A percentile compares a stretch with the other conserved stretches of the same genome.
Conservation (phyloP, 768 basidiomycete species). For the Lentinula guzmanii region DNA sequence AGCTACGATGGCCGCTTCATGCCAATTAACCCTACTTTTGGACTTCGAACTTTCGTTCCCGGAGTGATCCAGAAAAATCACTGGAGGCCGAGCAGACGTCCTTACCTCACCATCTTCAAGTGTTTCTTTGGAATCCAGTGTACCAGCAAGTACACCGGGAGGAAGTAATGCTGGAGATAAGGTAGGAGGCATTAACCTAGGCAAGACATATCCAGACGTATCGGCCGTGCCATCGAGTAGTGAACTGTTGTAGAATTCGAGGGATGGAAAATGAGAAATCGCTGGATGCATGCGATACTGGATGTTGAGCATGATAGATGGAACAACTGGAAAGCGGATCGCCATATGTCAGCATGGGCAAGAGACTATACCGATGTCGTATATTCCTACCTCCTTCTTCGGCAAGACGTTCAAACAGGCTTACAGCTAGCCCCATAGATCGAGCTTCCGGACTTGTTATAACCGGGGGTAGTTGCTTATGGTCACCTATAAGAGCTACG, state of each 20-base stretch:
- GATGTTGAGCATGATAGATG: conserved; percentile 87
- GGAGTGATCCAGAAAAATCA: conserved; percentile 80
- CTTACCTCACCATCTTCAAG: neutral
- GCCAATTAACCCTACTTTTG: conserved; percentile 70
- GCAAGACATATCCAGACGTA: conserved; percentile 33
- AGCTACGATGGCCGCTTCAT: conserved; percentile 73
- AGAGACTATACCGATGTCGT: neutral
- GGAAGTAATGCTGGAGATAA: conserved; percentile 3
- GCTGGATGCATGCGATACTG: conserved; percentile 96
- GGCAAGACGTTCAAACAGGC: conserved; percentile 88
- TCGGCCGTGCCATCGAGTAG: conserved; percentile 76
- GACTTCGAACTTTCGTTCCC: conserved; percentile 62
- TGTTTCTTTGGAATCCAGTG: neutral
- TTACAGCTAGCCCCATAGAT: conserved; percentile 65
- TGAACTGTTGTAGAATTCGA: conserved; percentile 71
- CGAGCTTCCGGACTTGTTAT: conserved; percentile 75
- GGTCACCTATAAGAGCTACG: conserved; percentile 90
- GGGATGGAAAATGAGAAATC: conserved; percentile 82
- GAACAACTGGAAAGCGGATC: conserved; percentile 47
- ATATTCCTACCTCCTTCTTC: conserved; percentile 61
- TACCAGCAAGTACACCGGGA: neutral
- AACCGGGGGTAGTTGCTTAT: conserved; percentile 91
- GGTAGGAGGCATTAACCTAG: conserved; percentile 53
- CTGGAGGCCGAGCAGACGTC: conserved; percentile 36
- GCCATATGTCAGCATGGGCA: conserved; percentile 9